Evolutionary conservation across 106 monocot genomes (phyloP), one percentile per base, ranked within the genome.

Genomic region (Allium cepa): DNA sequence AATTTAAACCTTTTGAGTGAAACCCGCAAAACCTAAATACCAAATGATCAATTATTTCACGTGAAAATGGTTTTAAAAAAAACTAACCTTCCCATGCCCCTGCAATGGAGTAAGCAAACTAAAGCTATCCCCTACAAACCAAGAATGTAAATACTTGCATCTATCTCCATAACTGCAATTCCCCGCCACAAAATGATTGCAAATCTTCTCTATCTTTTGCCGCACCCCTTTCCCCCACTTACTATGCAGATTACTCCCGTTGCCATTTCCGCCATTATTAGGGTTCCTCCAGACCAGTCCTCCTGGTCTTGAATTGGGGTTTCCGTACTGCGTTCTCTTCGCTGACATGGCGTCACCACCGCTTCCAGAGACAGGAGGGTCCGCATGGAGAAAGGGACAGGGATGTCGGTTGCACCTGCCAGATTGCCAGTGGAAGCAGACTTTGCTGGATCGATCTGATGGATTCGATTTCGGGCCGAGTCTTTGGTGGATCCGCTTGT

Each of bases 71-170:
- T 36, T 36, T 36, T 36, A 60, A 56, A 60, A 56, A 11, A 26
- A 26, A 26, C 52, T 67, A 17, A 91, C 95, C 85, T 96, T 91
- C 49, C 84, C 74, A 61, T 96, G 96, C 16, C 96, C 96, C 45
- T 86, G 76, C 11, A 96, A 73, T 0, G 66, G 74, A 12, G 87
- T 85, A 50, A 94, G 68, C 27, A 87, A 61, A 10, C 80, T 60
- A 72, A 94, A 77, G 68, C 80, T 77, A 53, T 87, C 90, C 11
- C 94, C 68, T 9, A 77, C 53, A 49, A 66, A 90, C 80, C 82
- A 94, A 45, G 84, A 72, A 57, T 94, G 94, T 50, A 81, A 70
- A 67, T 71, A 94, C 68, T 82, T 69, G 72, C 94, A 94, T 8
- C 52, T 72, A 7, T 94, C 94, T 8, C 87, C 94, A 22, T 73